Conservation (phyloP, 768 basidiomycete genomes). For the Suillus brevipes region DNA sequence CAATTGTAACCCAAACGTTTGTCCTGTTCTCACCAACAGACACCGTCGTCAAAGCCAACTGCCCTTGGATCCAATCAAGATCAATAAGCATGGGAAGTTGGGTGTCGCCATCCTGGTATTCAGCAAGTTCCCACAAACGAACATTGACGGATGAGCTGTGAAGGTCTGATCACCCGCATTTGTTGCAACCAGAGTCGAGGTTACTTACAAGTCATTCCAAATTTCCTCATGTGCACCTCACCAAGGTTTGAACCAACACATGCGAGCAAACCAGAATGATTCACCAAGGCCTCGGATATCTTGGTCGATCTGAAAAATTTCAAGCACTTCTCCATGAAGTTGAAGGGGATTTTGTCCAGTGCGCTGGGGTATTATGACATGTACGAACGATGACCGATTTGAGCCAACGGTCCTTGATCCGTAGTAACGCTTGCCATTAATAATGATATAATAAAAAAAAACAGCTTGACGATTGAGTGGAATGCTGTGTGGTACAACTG, state of each 20-base stretch:
- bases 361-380: neutral
- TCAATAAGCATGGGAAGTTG: constrained; percentile 6
- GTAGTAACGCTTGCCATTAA: constrained; percentile 1
- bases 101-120: neutral
- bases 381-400: constrained; percentile 3
- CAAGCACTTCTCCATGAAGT: constrained; percentile 6
- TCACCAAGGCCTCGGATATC: no score
- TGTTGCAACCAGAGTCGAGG: no score
- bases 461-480: no score
- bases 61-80: constrained; percentile 3
- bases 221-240: neutral
- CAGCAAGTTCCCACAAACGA: constrained; percentile 5
- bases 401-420: neutral
- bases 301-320: constrained; percentile 9
- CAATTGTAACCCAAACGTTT: neutral
- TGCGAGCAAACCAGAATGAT: constrained; percentile 5
- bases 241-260: constrained; percentile 7
- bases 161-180: no score
- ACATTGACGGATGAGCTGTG: no score
- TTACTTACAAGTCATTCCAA: constrained; percentile 8
- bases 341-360: no score
- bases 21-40: neutral
- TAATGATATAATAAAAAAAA: neutral
- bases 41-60: neutral
- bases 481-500: no score